Base-by-base conservation (phyloP, 2,329 filamentous ascomycete species). In the Curvularia lunata region DNA sequence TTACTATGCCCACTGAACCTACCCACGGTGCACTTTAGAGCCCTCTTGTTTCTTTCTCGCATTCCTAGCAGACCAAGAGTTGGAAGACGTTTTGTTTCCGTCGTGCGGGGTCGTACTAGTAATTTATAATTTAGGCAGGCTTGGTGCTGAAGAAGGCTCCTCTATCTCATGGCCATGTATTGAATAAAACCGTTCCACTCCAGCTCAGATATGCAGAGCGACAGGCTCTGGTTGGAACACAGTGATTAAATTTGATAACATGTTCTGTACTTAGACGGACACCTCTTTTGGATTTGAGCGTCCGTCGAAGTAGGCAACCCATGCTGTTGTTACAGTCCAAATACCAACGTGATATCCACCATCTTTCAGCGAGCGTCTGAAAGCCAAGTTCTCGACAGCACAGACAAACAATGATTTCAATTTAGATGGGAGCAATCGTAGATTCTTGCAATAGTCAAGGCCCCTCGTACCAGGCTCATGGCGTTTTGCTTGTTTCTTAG, bases 401-500 rank as follows among this genome's bases (percentile, higher is more conserved):
- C 40, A 27, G 23, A 12, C 12, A 7, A 38, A 30, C 16, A 28
- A 21, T 9, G 5, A n/a, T 18, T 34, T 37, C 16, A 30, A 28
- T 23, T 19, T 23, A 37, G 12, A 46, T 38, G 10, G 30, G 30
- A 52, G 41, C 18, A 48, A 42, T 41, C 25, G 34, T 48, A 9
- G 18, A 10, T 45, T 48, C 38, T 3, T 52, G 9, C 37, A 46
- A 49, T 34, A 56, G 27, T 19, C 50, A 53, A 40, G 23, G 46
- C n/a, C 49, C 25, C 45, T 34, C 38, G 21, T 56, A 48, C 45
- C 25, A 52, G 41, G 38, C 21, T 43, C 43, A 52, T 46, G 18
- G 40, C 40, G 21, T 46, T 43, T 48, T 52, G 54, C 46, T 50
- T 25, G 52, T 42, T 48, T 37, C 41, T 28, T 49, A 41, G 30